Evolutionary conservation across 306 rosid species (phyloP).

Genomic region (Inga oerstediana): DNA sequence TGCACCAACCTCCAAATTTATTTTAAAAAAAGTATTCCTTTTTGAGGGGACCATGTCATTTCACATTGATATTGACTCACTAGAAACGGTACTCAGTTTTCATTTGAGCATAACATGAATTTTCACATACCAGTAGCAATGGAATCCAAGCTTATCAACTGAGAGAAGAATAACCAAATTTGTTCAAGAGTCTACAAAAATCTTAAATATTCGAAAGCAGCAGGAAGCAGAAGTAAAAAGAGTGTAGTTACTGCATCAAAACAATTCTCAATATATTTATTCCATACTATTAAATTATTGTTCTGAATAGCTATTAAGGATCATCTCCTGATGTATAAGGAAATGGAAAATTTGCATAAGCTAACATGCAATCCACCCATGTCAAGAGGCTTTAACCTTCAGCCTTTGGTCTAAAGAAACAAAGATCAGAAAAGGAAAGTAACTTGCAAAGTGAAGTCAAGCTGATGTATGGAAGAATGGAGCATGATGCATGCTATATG

Average conservation of each 20-base stretch:
- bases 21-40: background rate
- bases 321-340: background rate
- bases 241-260: background rate
- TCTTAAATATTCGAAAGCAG: background rate
- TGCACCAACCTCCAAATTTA: background rate
- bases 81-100: background rate
- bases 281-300: background rate
- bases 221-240: background rate
- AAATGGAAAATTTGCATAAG: constrained; percentile 2
- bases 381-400: background rate
- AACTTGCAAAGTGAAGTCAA: background rate
- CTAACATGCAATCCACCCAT: background rate
- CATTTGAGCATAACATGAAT: background rate
- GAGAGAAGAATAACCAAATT: background rate
- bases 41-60: background rate
- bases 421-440: background rate
- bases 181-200: background rate
- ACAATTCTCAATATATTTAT: background rate
- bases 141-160: background rate
- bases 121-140: background rate
- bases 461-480: background rate
- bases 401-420: background rate
- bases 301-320: background rate
- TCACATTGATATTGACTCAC: background rate
- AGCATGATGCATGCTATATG: background rate